Evolutionary conservation across 2,329 filamentous ascomycete genomes (phyloP), one percentile per base, ranked within the genome.

Genomic region (Ophiostoma australiae): DNA sequence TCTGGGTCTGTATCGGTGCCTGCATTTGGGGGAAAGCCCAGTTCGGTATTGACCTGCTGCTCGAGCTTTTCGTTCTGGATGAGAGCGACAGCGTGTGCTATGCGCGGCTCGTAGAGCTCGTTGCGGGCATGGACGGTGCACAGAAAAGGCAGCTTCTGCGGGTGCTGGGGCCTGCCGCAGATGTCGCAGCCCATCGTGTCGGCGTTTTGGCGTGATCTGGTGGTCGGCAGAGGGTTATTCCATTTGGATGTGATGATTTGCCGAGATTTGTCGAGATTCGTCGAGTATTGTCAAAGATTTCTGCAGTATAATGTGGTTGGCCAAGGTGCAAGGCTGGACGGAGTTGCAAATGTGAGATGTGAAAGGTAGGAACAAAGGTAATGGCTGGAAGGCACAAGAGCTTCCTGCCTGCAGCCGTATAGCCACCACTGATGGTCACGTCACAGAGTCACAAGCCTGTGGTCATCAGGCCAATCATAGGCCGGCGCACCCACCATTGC

Each of bases 61-160:
- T 85, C 82, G 31, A 86, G 80, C 67, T 78, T 77, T 73, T 91
- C 89, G 74, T 86, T 90, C 76, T 91, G 87, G 13, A 92, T 81
- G 69, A 92, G 81, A 44, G 86, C 79, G 71, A 82, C 82, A 70
- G 88, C 84, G 74, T 87, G 83, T 73, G 87, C 85, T 72, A 92
- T 78, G 67, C 90, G 89, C 33, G 83, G 80, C 48, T 87, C 85
- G 78, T 93, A 93, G 39, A 92, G 82, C 69, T 82, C 81, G 76
- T 90, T 92, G 69, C 90, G 86, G 67, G 88, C 89, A 80, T 92
- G 91, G 67, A 90, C 86, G 35, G 86, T 82, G 78, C 91, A 93
- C 75, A 91, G 82, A 76, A 91, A 90, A 15, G 87, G 87, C 70
- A 89, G 79, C 76, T 82, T 85, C 74, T 83, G 81, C n/a, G 83